Conservation (phyloP, 2,329 filamentous ascomycete species). For the Xylariomycetidae sp. region DNA sequence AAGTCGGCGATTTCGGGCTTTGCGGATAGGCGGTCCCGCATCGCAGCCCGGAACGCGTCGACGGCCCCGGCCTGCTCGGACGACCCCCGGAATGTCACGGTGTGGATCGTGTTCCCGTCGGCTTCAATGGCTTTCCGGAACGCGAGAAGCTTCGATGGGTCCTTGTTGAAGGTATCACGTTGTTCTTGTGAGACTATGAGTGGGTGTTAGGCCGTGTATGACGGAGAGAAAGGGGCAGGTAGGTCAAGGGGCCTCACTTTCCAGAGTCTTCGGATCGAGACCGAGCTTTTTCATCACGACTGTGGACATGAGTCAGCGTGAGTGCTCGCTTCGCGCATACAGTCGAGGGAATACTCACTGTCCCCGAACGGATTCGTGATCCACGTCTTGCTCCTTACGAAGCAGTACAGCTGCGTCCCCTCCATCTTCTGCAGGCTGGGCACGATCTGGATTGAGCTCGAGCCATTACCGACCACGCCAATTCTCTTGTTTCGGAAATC, state of each 20-base stretch:
- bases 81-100: conserved; percentile 31
- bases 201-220: neutral
- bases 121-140: conserved; percentile 40
- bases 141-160: conserved; percentile 32
- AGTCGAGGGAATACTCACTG: conserved; percentile 12
- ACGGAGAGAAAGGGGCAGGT: neutral
- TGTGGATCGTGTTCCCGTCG: conserved; percentile 36
- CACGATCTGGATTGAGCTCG: conserved; percentile 47
- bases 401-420: conserved; percentile 36
- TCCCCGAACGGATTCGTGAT: conserved; percentile 43
- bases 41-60: conserved; percentile 28
- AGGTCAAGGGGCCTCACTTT: conserved; percentile 27
- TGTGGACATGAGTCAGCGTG: conserved; percentile 6
- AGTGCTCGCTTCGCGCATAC: neutral
- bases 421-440: conserved; percentile 39
- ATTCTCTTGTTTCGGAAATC: conserved; percentile 42
- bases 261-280: conserved; percentile 30
- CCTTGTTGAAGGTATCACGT: conserved; percentile 28
- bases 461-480: conserved; percentile 47
- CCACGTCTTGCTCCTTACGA: conserved; percentile 45
- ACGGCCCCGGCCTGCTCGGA: conserved; percentile 29
- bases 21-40: conserved; percentile 33
- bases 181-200: conserved; percentile 32
- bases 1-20: conserved; percentile 38
- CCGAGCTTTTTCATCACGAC: conserved; percentile 36